These are phyloP conservation scores for Mercurialis annua DNA, from an alignment of 345 rosid genomes.

Conservation along the genomic window DNA sequence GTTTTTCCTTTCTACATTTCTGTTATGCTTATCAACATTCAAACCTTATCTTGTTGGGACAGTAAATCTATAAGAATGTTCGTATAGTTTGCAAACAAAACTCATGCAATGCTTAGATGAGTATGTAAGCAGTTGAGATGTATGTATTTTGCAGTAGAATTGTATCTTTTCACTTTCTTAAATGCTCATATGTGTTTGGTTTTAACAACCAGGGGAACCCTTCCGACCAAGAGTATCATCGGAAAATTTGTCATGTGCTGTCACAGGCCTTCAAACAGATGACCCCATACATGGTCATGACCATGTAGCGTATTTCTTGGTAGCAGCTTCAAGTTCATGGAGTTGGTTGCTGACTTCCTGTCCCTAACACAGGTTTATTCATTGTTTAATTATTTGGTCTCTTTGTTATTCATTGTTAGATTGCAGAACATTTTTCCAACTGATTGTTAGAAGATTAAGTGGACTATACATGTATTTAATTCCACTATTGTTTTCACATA, in stretches of 20 bases:
- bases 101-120: no score
- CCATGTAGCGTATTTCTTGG: not conserved
- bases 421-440: no score
- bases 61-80: no score
- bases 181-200: not conserved
- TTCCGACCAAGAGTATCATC: conserved; percentile 18
- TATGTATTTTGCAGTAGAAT: not conserved
- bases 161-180: not conserved
- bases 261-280: conserved; percentile 21
- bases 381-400: not conserved
- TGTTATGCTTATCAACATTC: no score
- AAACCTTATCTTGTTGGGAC: no score
- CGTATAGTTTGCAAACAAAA: no score
- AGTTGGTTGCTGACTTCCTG: not conserved
- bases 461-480: no score
- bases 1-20: no score
- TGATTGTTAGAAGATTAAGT: no score
- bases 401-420: not conserved
- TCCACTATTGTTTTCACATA: no score
- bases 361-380: not conserved
- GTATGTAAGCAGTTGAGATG: not conserved
- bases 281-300: not conserved
- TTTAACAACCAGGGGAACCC: conserved; percentile 19
- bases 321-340: not conserved
- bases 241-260: conserved; percentile 23